phyloP scores from a whole-genome alignment of 768 basidiomycete genomes.

The Phaeolepiota aurea region DNA sequence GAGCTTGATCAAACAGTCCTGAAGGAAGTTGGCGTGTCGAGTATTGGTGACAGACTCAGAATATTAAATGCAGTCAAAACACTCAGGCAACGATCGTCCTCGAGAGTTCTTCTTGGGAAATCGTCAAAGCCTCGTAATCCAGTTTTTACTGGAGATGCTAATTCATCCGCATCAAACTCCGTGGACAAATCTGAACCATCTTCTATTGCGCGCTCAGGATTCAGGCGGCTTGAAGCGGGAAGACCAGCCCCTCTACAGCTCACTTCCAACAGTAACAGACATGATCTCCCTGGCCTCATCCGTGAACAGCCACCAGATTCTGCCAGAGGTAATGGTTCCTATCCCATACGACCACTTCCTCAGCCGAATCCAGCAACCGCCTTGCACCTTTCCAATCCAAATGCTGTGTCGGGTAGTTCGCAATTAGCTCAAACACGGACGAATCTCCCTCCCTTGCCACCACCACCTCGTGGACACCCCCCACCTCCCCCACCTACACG shows the following conservation, averaged over 20 bases:
- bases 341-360: slow-evolving; percentile 38
- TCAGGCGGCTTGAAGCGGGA: slow-evolving; percentile 47
- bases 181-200: slow-evolving; percentile 14
- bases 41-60: slow-evolving; percentile 87
- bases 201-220: slow-evolving; percentile 20
- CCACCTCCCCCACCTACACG: slow-evolving; percentile 39
- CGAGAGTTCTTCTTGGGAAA: slow-evolving; percentile 11
- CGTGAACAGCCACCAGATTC: slow-evolving; percentile 57
- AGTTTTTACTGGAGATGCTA: not conserved
- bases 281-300: slow-evolving; percentile 67
- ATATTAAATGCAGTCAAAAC: slow-evolving; percentile 80
- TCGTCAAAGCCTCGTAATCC: slow-evolving; percentile 4
- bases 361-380: slow-evolving; percentile 30
- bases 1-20: slow-evolving; percentile 84
- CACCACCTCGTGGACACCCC: slow-evolving; percentile 61
- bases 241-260: slow-evolving; percentile 82
- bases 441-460: slow-evolving; percentile 59
- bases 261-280: slow-evolving; percentile 38
- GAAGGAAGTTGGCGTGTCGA: slow-evolving; percentile 84
- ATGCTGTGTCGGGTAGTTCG: slow-evolving; percentile 26
- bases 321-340: slow-evolving; percentile 22
- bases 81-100: slow-evolving; percentile 52
- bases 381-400: slow-evolving; percentile 14
- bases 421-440: slow-evolving; percentile 27
- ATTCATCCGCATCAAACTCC: slow-evolving; percentile 1